These are phyloP conservation scores for Mucuna pruriens DNA, from an alignment of 306 rosid genomes.

Conservation along the genomic window DNA sequence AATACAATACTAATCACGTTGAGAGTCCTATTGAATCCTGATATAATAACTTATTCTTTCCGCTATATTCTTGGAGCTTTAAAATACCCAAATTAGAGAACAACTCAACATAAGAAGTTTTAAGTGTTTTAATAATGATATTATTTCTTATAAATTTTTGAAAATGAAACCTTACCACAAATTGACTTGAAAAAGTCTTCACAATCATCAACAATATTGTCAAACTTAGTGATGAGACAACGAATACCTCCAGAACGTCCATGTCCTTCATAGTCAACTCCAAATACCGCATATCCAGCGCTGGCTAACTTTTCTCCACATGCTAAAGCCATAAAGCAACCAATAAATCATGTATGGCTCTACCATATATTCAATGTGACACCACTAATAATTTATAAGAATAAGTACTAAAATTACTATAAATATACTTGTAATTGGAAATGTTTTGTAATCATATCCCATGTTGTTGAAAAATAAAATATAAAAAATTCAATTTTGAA, in stretches of 20 bases:
- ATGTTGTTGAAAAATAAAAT: too few relatives aligned
- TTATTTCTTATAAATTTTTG: too few relatives aligned
- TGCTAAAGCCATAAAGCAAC: conserved; percentile 39
- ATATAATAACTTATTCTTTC: too few relatives aligned
- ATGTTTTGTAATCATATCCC: background rate
- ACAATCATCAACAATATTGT: conserved; percentile 68
- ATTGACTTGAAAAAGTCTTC: conserved; percentile 61
- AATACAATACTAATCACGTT: too few relatives aligned
- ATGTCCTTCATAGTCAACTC: conserved; percentile 85
- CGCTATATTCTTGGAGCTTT: too few relatives aligned
- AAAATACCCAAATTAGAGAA: too few relatives aligned
- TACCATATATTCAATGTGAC: too few relatives aligned
- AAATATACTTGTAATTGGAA: background rate
- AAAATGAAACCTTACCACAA: conserved; percentile 54
- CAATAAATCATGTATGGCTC: background rate
- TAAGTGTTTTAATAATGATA: too few relatives aligned
- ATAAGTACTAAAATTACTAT: background rate
- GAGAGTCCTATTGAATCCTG: too few relatives aligned
- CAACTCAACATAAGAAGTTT: too few relatives aligned
- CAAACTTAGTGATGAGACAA: conserved; percentile 76
- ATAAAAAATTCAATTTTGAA: too few relatives aligned
- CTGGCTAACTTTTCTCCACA: conserved; percentile 65
- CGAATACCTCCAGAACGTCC: conserved; percentile 82
- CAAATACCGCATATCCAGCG: conserved; percentile 80
- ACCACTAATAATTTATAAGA: background rate